Base-by-base conservation (phyloP, 371 early-diverging fungal genomes). In the Mortierella sp. region DNA sequence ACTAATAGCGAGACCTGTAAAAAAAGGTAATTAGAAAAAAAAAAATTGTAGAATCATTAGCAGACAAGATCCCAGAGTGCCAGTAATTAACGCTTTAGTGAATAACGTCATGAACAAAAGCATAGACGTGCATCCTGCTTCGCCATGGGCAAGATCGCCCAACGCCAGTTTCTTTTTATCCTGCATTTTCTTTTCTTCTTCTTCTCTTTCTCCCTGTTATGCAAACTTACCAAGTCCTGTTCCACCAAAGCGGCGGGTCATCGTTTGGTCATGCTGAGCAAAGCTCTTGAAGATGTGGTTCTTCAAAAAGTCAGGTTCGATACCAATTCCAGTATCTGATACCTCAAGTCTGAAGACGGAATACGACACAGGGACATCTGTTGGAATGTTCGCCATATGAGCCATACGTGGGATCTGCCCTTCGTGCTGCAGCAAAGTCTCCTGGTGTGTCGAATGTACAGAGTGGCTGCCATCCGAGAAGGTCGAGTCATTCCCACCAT, bases 221-320 rank as follows among this genome's bases (percentile, higher is more conserved):
- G 13, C 32, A 0, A 4, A 58, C 70, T 63, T 78, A 78, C 80
- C 80, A 4, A 85, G 76, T 2, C 85, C 85, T 11, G 83, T 78
- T 38, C 85, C 84, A 22, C 83, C 85, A 62, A 83, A 84, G 8
- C 76, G 83, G 32, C 85, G 68, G 2, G 85, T 85, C 76, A 82
- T 82, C 15, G 85, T 73, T 41, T 77, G 76, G 38, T 85, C 83
- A 21, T 73, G 70, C 62, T 85, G 85, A 2, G 83, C 83, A 76
- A 85, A 85, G 58, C 84, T 84, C 68, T 85, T 83, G 64, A 82
- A 85, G 67, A 85, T 85, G 22, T 74, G 75, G 62, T 83, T 69
- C 69, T 76, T 75, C 47, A 78, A 63, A 58, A 78, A 84, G 43
- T 75, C 74, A 0, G 72, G 72, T 36, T 82, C 83, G 62, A 85